Base-by-base conservation (phyloP, 257 asterid species). In the Mentha longifolia region DNA sequence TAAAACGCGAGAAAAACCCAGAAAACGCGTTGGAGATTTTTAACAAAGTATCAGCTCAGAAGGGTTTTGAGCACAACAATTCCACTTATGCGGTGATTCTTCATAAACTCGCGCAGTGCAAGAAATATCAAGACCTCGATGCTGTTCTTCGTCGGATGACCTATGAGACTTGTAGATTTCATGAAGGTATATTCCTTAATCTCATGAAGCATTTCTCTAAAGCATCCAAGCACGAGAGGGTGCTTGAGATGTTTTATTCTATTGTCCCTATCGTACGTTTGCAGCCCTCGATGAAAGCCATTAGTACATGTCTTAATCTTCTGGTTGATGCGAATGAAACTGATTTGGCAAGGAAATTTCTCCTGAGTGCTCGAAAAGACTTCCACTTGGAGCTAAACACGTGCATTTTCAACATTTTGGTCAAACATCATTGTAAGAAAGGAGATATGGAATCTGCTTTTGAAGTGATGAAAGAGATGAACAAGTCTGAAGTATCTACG, bases 171-270 rank as follows among this genome's bases (percentile, higher is more conserved):
- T 94, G 99, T 87, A 84, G 78, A 77, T 94, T 94, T 79, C 80
- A 86, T 42, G 97, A 94, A 75, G 96, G 97, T 64, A 45, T 94
- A 75, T 94, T 91, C 74, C 72, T 92, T 14, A 86, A 89, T 81
- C 97, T 94, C 73, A 94, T 94, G 99, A 89, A 86, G 84, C 96
- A 85, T 83, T 91, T 84, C 81, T 83, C 98, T 0, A 91, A 73
- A 77, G 83, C 84, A 6, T 81, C 82, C 64, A 76, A 84, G 85
- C 92, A 87, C 8, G 92, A 89, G 55, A 88, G 79, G 80, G 89
- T 94, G 46, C 69, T 91, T 25, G 96, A 86, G n/a, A 86, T 88
- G 97, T 94, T 94, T 66, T 1, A 80, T 68, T 71, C 80, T 10
- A 89, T 94, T 58, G 60, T 70, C 37, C 88, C 90, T 0, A 79